Evolutionary conservation across 352 stramenopile genomes (phyloP), one percentile per base, ranked within the genome.

Genomic region (Thraustochytrium sp.): DNA sequence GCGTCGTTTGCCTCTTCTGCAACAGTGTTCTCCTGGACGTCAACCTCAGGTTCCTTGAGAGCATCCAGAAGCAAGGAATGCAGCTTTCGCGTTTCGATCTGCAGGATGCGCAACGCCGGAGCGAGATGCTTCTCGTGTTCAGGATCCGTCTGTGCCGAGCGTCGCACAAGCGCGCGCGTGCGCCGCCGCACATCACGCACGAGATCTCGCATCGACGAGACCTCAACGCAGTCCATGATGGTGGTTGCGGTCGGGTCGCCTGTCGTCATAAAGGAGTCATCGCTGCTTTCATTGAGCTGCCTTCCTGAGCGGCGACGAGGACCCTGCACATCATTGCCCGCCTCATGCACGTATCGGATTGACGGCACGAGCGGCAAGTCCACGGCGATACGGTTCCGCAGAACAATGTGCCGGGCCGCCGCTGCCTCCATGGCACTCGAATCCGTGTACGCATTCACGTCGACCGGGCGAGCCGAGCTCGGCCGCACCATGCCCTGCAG

Each of bases 151-250:
- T 29, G 13, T 13, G 13, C 26, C 21, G 1, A 21, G 18, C 55
- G 55, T 0, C 55, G 26, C 16, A 29, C 18, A 18, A 65, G 13
- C 13, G 26, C 18, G 13, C 59, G 59, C 21, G 46, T 18, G 21
- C 59, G 34, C 31, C 59, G 34, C 11, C 59, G 29, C 21, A 72
- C 59, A 44, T 72, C 59, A 9, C 59, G 59, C 29, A 72, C 59
- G 40, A 72, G 59, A 46, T 72, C 59, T 55, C 59, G 59, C 59
- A 72, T 72, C 26, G 59, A 21, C 42, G 59, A 72, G 42, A 72
- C 59, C 3, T 72, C 59, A 2, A 72, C 59, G 36, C 59, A 72
- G 26, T 72, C 59, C 59, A 72, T 72, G 21, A 72, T 72, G 18
- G 59, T 72, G 34, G 40, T 49, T 26, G 59, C 16, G 48, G 48